These are phyloP conservation scores for Arxiozyma heterogenica DNA, from an alignment of 1,139 yeast genomes.

Conservation along the genomic window DNA sequence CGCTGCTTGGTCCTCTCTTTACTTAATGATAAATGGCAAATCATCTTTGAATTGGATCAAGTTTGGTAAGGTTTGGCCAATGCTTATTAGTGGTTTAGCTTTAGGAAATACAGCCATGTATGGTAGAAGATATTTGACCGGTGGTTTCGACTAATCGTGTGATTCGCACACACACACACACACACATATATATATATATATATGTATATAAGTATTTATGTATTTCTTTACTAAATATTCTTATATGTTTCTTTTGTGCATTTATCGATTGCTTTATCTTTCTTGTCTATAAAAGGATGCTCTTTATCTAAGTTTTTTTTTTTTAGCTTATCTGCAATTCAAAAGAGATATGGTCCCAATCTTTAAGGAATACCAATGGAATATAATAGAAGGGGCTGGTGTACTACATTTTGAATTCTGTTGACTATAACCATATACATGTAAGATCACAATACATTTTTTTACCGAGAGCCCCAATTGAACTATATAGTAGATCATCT, in stretches of 20 bases:
- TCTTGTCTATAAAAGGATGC: background rate
- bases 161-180: background rate
- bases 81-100: constrained; percentile 51
- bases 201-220: background rate
- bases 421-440: no score
- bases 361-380: background rate
- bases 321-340: background rate
- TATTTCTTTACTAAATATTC: no score
- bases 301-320: background rate
- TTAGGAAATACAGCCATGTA: constrained; percentile 55
- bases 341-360: no score
- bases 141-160: constrained; percentile 13
- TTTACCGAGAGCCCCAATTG: background rate
- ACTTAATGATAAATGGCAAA: constrained; percentile 64
- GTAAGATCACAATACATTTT: no score
- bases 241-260: no score
- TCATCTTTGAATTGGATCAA: constrained; percentile 43
- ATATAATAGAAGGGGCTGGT: background rate
- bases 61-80: constrained; percentile 47
- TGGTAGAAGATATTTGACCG: constrained; percentile 55
- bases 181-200: background rate
- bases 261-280: background rate
- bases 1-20: constrained; percentile 79
- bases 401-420: background rate
- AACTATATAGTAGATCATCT: background rate